Conservation (phyloP, 306 rosid species). For the Bauhinia variegata region DNA sequence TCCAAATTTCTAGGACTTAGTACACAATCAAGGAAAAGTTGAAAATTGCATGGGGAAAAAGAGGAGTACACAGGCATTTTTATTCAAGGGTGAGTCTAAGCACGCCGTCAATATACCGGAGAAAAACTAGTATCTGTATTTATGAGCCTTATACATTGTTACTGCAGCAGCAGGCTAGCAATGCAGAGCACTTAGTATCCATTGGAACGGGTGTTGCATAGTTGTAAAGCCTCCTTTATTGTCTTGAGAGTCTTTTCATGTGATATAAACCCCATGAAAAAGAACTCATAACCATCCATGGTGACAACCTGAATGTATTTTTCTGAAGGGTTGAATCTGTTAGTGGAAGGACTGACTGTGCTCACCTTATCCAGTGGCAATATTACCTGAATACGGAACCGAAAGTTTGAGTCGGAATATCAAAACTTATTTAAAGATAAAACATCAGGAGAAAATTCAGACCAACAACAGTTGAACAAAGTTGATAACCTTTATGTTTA, state of each 20-base stretch:
- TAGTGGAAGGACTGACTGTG: constrained; percentile 53
- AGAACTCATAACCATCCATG: constrained; percentile 68
- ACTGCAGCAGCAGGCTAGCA: neutral
- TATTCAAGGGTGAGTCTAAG: constrained; percentile 5
- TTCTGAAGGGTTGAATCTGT: constrained; percentile 58
- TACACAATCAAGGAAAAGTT: neutral
- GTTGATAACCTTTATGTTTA: constrained; percentile 16
- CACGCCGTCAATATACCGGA: neutral
- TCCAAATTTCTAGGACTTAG: neutral
- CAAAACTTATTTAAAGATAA: neutral
- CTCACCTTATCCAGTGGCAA: constrained; percentile 56
- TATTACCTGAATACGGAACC: constrained; percentile 50
- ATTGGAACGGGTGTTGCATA: constrained; percentile 25
- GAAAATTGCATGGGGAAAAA: neutral
- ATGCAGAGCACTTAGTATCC: constrained; percentile 12
- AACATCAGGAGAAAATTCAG: neutral
- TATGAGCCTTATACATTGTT: neutral
- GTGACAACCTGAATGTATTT: constrained; percentile 54
- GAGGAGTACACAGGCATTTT: neutral
- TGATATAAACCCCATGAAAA: constrained; percentile 77
- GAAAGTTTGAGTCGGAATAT: neutral
- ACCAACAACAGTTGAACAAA: no score
- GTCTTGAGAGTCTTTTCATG: constrained; percentile 68
- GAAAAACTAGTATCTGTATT: neutral
- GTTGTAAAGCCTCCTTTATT: constrained; percentile 46